These are phyloP conservation scores for Plasmodium gonderi DNA, from an alignment of 169 alveolate species.

Conservation along the genomic window DNA sequence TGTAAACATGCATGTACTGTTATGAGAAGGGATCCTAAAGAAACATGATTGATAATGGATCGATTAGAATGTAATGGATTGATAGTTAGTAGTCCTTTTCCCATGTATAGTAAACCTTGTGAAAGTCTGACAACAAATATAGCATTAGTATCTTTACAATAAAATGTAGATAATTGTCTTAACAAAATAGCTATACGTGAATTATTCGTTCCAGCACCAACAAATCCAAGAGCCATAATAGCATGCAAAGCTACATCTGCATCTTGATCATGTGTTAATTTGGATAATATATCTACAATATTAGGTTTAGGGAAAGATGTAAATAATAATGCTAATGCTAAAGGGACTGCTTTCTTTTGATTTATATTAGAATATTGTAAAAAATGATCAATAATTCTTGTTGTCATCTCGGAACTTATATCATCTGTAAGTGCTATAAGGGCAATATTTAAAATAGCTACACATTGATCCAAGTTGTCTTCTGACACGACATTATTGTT, in stretches of 20 bases:
- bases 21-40: slow-evolving; percentile 95
- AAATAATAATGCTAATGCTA: slow-evolving; percentile 96
- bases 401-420: slow-evolving; percentile 93
- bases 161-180: slow-evolving; percentile 96
- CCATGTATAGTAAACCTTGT: slow-evolving; percentile 95
- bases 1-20: slow-evolving; percentile 93
- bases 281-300: slow-evolving; percentile 88
- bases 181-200: slow-evolving; percentile 96
- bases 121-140: slow-evolving; percentile 96
- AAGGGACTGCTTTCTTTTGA: slow-evolving; percentile 97
- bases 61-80: slow-evolving; percentile 97
- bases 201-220: slow-evolving; percentile 96
- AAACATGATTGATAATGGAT: slow-evolving; percentile 92
- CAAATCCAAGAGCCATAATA: slow-evolving; percentile 96
- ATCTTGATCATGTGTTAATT: slow-evolving; percentile 98
- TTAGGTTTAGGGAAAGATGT: slow-evolving; percentile 96
- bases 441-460: slow-evolving; percentile 95
- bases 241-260: slow-evolving; percentile 95
- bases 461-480: slow-evolving; percentile 82
- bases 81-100: slow-evolving; percentile 97
- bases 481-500: slow-evolving; percentile 50
- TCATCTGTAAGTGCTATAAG: slow-evolving; percentile 96
- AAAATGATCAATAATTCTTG: slow-evolving; percentile 86
- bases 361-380: slow-evolving; percentile 79
- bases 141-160: slow-evolving; percentile 94